Conservation (phyloP, 768 basidiomycete species). For the Leucogyrophana mollusca region DNA sequence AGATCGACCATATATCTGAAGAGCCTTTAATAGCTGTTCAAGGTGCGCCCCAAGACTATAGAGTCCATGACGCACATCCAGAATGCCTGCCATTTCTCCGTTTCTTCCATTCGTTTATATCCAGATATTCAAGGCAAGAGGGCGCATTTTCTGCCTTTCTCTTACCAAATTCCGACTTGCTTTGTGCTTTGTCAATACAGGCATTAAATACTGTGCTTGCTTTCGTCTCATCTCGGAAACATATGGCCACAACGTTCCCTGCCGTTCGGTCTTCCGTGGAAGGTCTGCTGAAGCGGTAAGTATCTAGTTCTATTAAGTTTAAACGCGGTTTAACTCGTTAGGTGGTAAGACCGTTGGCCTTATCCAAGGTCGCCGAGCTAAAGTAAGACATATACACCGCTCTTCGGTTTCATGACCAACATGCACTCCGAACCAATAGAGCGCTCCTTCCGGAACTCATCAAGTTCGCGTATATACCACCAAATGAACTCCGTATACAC, state of each 20-base stretch:
- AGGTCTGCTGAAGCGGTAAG: slow-evolving; percentile 69
- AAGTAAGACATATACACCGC: slow-evolving; percentile 47
- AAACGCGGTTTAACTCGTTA: not conserved
- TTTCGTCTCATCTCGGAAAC: slow-evolving; percentile 79
- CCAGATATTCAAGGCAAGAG: slow-evolving; percentile 45
- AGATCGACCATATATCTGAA: too few relatives aligned
- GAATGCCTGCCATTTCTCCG: too few relatives aligned
- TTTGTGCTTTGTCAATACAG: too few relatives aligned
- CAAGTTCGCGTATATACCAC: slow-evolving; percentile 78
- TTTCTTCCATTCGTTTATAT: too few relatives aligned
- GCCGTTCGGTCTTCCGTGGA: slow-evolving; percentile 79
- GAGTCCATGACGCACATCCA: too few relatives aligned
- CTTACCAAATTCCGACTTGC: too few relatives aligned
- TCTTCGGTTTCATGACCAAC: not conserved
- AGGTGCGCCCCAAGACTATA: too few relatives aligned
- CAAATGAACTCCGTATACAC: slow-evolving; percentile 58
- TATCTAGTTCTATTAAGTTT: slow-evolving; percentile 2
- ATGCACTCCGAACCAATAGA: slow-evolving; percentile 34
- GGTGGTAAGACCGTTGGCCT: slow-evolving; percentile 65
- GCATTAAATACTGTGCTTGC: slow-evolving; percentile 88
- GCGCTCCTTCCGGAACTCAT: slow-evolving; percentile 80
- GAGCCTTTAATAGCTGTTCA: slow-evolving; percentile 64
- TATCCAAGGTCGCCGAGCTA: slow-evolving; percentile 77
- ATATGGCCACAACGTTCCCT: slow-evolving; percentile 77
- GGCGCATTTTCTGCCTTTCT: not conserved